These are phyloP conservation scores for Ceratocystis ficicola DNA, from an alignment of 2,329 filamentous ascomycete species.

Conservation along the genomic window DNA sequence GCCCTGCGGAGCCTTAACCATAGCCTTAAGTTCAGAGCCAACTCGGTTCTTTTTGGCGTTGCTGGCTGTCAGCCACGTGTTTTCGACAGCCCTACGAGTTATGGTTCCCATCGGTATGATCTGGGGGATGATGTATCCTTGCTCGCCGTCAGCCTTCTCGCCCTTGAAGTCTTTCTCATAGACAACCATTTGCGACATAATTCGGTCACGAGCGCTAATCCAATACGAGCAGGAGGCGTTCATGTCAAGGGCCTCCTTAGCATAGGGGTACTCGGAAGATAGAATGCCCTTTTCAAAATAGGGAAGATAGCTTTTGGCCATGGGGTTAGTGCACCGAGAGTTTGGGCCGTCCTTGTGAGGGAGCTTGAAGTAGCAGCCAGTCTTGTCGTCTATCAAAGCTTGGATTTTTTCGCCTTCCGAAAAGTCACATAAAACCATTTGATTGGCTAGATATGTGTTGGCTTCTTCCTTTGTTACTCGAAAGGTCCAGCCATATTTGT, in stretches of 20 bases:
- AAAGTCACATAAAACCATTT: constrained; percentile 65
- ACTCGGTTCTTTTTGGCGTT: constrained; percentile 95
- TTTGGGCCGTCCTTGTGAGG: constrained; percentile 90
- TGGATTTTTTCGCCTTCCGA: constrained; percentile 45
- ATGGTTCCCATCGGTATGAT: constrained; percentile 98
- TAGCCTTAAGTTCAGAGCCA: constrained; percentile 91
- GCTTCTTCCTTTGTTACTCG: constrained; percentile 53
- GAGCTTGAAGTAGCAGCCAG: constrained; percentile 72
- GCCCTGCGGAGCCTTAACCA: constrained; percentile 82
- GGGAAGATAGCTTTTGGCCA: constrained; percentile 79
- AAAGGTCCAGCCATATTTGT: constrained; percentile 88
- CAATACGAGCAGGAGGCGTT: constrained; percentile 98
- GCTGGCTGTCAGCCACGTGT: constrained; percentile 94
- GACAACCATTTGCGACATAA: constrained; percentile 89
- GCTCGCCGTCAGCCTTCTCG: constrained; percentile 24
- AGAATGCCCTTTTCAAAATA: constrained; percentile 87
- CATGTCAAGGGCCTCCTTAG: constrained; percentile 94
- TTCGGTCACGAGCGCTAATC: constrained; percentile 90
- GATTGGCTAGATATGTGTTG: constrained; percentile 53
- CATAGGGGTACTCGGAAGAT: constrained; percentile 77
- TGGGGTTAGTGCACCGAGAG: constrained; percentile 70
- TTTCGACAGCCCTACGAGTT: constrained; percentile 85
- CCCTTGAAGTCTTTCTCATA: constrained; percentile 52
- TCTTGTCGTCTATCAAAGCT: constrained; percentile 51
- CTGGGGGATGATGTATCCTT: constrained; percentile 83